Conservation (phyloP, 2,329 filamentous ascomycete species). For the Fusarium brevicatenulatum region DNA sequence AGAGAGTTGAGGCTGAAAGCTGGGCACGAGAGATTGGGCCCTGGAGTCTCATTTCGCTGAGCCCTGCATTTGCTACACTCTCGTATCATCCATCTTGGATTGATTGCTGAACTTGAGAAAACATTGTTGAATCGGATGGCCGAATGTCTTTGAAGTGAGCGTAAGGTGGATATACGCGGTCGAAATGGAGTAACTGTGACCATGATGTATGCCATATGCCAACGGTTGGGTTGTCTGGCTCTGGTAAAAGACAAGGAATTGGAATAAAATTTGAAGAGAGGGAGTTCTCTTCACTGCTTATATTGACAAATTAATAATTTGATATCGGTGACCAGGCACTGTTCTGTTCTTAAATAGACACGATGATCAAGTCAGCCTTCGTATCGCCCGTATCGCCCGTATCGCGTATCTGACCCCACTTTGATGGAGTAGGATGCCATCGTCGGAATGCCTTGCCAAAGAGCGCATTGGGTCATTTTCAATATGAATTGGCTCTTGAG, state of each 20-base stretch:
- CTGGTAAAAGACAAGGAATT: fast-evolving
- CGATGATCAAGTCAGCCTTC: conserved; percentile 49
- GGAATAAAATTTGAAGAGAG: fast-evolving
- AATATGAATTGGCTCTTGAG: too few relatives aligned
- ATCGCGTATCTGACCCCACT: background rate
- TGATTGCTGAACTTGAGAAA: background rate
- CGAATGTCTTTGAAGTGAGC: background rate
- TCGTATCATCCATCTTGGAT: background rate
- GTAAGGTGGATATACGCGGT: too few relatives aligned
- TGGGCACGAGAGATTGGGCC: conserved; percentile 30
- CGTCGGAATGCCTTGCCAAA: too few relatives aligned
- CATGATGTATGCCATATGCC: background rate
- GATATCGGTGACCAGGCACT: too few relatives aligned
- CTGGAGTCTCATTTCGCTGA: background rate
- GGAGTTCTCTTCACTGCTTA: fast-evolving
- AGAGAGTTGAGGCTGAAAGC: conserved; percentile 43
- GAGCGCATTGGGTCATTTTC: background rate
- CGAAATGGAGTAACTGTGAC: background rate
- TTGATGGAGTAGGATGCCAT: background rate
- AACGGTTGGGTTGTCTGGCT: background rate
- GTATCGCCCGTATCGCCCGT: background rate
- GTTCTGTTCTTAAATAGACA: background rate
- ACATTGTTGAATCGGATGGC: too few relatives aligned
- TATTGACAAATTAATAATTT: fast-evolving
- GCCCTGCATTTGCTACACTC: background rate